These are phyloP conservation scores for Sequoia sempervirens DNA, from an alignment of 75 land plant genomes.

Conservation along the genomic window DNA sequence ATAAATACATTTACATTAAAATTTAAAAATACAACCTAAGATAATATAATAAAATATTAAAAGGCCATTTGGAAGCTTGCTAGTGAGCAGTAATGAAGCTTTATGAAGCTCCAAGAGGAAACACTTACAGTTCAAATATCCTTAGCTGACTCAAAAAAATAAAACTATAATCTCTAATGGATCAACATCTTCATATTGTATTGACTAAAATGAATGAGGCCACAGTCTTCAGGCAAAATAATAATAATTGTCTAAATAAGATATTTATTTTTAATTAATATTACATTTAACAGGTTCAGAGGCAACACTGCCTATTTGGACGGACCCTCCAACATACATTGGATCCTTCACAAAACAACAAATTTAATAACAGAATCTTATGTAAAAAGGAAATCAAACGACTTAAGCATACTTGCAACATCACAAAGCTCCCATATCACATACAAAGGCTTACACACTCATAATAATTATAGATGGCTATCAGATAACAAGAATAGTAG, in stretches of 20 bases:
- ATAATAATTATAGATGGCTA: background rate
- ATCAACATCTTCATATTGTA: background rate
- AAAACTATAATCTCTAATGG: background rate
- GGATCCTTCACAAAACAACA: background rate
- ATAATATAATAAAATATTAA: background rate
- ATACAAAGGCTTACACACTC: background rate
- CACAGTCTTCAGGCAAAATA: background rate
- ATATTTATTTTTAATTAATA: background rate
- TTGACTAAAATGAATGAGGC: background rate
- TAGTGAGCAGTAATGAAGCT: background rate
- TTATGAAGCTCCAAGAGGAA: background rate
- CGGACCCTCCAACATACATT: background rate
- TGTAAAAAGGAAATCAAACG: background rate
- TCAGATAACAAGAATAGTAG: background rate
- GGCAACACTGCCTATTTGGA: background rate
- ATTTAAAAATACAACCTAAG: background rate
- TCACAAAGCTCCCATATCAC: background rate
- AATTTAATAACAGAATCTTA: background rate
- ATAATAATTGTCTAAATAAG: background rate
- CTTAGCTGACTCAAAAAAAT: background rate
- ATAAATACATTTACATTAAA: background rate
- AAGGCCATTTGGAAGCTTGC: background rate
- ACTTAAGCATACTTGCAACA: background rate
- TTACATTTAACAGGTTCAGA: background rate
- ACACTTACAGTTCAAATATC: background rate